Evolutionary conservation across 257 asterid genomes (phyloP), one percentile per base, ranked within the genome.

Genomic region (Salvia miltiorrhiza): DNA sequence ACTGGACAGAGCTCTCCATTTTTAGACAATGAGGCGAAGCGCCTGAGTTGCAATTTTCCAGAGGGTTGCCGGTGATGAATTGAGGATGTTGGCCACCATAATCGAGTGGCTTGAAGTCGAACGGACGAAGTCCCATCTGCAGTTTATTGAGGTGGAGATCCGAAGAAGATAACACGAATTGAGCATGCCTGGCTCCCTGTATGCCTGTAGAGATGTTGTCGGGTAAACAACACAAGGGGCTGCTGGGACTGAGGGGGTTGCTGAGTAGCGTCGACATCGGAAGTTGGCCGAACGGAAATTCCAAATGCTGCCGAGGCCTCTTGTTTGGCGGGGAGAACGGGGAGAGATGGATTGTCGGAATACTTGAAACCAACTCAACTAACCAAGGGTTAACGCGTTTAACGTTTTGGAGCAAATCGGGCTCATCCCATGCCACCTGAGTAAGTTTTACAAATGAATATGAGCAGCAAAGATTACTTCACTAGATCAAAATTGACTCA

Each of bases 181-280:
- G 88, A 78, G 86, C 78, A 80, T 88, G 97, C 96, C 97, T 90
- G 97, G 94, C 95, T 88, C 97, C 97, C 97, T 90, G 97, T 86
- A 88, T 82, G 87, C 94, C 94, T 76, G 97, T 77, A 76, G 85
- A 77, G 20, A 88, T 77, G 81, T 75, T 83, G 87, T 85, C 88
- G 10, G 84, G 81, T 58, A 80, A 76, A 86, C 84, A 83, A 76
- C 84, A 83, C 80, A 88, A 77, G 65, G 89, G 92, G 74, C 96
- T 86, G 88, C 84, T 88, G 63, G 92, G 95, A 71, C 90, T 90
- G 71, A 81, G 81, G 71, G 90, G 88, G 79, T 84, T 81, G 72
- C 52, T 65, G 5, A 77, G 76, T 10, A 86, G 78, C 8, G 72
- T 70, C 5, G 87, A 68, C 74, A 83, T 53, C 6, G 73, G 65